Conservation (phyloP, 257 asterid genomes). For the Solanum chilense region DNA sequence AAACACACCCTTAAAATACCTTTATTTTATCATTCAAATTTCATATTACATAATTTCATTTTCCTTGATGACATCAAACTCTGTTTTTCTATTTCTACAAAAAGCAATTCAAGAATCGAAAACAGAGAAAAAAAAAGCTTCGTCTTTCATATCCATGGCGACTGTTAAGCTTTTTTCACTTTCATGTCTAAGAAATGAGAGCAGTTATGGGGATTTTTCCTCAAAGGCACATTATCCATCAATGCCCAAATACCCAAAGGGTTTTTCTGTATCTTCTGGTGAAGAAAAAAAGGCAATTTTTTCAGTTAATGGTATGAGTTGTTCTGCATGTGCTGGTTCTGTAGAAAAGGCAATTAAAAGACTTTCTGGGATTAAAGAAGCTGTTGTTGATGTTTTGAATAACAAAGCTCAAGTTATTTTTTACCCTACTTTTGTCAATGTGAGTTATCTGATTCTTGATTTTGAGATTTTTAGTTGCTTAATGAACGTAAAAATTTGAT, state of each 20-base stretch:
- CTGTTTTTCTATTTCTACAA: not conserved
- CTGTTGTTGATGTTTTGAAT: slow-evolving; percentile 67
- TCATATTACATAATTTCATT: not conserved
- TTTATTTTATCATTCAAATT: not conserved
- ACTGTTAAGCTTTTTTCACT: slow-evolving; percentile 18
- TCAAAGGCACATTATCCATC: slow-evolving; percentile 32
- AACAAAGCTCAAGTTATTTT: slow-evolving; percentile 58
- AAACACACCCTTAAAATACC: not conserved
- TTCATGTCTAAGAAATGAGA: slow-evolving; percentile 19
- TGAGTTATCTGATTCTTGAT: slow-evolving; percentile 9
- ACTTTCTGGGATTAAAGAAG: slow-evolving; percentile 74
- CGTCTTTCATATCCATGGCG: not conserved
- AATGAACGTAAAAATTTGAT: not conserved
- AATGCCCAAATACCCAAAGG: slow-evolving; percentile 25
- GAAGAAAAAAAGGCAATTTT: slow-evolving; percentile 50
- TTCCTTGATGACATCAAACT: not conserved
- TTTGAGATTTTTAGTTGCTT: not conserved
- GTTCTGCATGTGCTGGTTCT: slow-evolving; percentile 87
- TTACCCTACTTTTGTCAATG: slow-evolving; percentile 43
- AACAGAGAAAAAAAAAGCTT: not conserved
- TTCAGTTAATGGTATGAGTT: slow-evolving; percentile 69
- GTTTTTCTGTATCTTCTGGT: not conserved
- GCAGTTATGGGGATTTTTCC: not conserved
- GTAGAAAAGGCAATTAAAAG: slow-evolving; percentile 81
- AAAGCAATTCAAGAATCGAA: not conserved